phyloP scores from a whole-genome alignment of 75 land plant genomes.

The Azolla pinnata region DNA sequence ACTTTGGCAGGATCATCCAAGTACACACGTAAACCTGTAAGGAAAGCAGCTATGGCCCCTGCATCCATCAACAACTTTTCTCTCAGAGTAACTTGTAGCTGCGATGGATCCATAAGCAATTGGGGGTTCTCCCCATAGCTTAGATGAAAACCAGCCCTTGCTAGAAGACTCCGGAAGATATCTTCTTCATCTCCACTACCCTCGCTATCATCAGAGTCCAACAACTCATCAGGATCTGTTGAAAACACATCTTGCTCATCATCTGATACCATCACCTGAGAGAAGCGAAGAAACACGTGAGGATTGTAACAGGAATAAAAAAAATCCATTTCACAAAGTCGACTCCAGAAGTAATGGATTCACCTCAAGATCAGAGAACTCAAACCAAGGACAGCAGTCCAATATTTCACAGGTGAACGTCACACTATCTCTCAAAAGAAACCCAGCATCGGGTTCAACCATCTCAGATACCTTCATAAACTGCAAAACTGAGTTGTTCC shows the following conservation, averaged over 20 bases:
- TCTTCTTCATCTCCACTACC: constrained; percentile 97
- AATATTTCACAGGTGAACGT: constrained; percentile 89
- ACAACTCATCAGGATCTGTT: constrained; percentile 90
- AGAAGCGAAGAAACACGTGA: neutral
- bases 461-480: constrained; percentile 98
- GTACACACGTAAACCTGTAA: constrained; percentile 90
- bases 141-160: constrained; percentile 87
- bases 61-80: constrained; percentile 95
- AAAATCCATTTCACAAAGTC: no score
- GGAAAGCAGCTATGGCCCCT: constrained; percentile 90
- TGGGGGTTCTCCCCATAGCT: constrained; percentile 78
- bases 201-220: constrained; percentile 95
- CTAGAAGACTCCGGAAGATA: constrained; percentile 81
- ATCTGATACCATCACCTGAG: constrained; percentile 88
- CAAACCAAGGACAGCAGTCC: constrained; percentile 99
- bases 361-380: constrained; percentile 95
- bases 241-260: constrained; percentile 94
- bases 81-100: constrained; percentile 74
- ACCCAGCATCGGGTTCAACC: constrained; percentile 90
- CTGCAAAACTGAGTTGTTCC: constrained; percentile 98
- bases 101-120: constrained; percentile 49
- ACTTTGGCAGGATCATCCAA: constrained; percentile 95
- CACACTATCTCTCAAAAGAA: constrained; percentile 85
- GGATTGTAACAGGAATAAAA: no score
- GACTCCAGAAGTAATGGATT: no score